phyloP scores from a whole-genome alignment of 2,329 filamentous ascomycete genomes.

The Talaromyces sp. region DNA sequence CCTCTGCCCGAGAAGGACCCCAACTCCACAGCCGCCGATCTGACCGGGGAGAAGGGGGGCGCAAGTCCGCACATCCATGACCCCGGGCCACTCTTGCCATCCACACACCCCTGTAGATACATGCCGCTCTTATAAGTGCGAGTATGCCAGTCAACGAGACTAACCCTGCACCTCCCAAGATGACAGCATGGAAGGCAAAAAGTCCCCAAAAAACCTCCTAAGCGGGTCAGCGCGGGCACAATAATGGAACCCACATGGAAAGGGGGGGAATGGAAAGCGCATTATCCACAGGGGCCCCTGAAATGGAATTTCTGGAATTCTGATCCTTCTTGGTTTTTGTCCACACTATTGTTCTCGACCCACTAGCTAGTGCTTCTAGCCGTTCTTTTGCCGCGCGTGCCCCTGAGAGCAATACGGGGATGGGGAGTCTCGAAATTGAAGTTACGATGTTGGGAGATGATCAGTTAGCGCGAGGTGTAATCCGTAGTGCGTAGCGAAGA shows the following conservation, averaged over 20 bases:
- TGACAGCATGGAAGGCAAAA: background rate
- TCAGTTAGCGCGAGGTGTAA: background rate
- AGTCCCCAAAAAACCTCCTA: background rate
- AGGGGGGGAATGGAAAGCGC: background rate
- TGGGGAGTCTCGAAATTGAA: background rate
- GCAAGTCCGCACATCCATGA: background rate
- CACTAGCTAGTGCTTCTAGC: slow-evolving; percentile 34
- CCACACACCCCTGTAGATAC: background rate
- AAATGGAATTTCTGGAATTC: slow-evolving; percentile 26
- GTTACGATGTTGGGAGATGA: background rate
- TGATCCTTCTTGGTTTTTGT: slow-evolving; percentile 3
- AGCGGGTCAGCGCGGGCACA: slow-evolving; percentile 2
- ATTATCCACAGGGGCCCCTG: slow-evolving; percentile 13
- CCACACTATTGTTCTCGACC: slow-evolving; percentile 18
- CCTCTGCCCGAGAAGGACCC: background rate
- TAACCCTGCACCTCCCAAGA: background rate
- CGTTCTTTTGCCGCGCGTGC: slow-evolving; percentile 21
- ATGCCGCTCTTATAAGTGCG: background rate
- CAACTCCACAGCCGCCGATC: background rate
- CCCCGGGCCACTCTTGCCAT: background rate
- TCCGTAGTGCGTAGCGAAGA: background rate
- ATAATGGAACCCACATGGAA: slow-evolving; percentile 1
- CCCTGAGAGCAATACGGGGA: background rate
- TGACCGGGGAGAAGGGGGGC: background rate
- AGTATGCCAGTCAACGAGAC: no score